Evolutionary conservation across 495 filamentous ascomycete genomes (phyloP), one percentile per base, ranked within the genome.

Genomic region (Podospora anserina): DNA sequence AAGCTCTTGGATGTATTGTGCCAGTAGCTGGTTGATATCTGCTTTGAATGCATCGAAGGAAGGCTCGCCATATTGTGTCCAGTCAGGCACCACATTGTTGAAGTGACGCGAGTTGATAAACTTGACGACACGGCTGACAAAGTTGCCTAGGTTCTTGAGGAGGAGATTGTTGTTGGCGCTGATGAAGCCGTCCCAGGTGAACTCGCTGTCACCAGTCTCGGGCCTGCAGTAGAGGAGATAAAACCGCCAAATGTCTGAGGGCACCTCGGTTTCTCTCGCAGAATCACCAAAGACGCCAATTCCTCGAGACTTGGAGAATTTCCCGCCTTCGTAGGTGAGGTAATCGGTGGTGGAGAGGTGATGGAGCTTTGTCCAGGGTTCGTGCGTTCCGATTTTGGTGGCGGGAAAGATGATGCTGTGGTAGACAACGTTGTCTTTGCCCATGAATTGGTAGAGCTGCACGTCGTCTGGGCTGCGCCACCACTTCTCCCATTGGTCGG

Each of bases 341-440:
- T 97, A 97, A 71, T 97, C 94, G 1, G 93, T 94, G 0, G 92
- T 92, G 30, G 88, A 92, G 28, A 97, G 81, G 70, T 92, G 90
- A 77, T 93, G 88, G 55, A 96, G 83, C 86, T 88, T 92, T 53
- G 93, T 97, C 94, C 94, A 97, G 60, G 86, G 86, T 68, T 94
- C 90, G 30, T 82, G 78, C 1, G 93, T 93, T 56, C 93, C 94
- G 9, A 97, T 82, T 75, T 96, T 90, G 60, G 85, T 89, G 32
- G 85, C 92, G 5, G 94, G 93, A 81, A 96, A 97, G 73, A 97
- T 92, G 72, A 97, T 89, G 26, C 86, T 87, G 78, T 94, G 92
- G 79, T 92, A 96, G 54, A 90, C 89, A 9, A 95, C 91, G 69
- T 97, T 97, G 79, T 97, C 93, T 79, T 97, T 97, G 77, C 93